phyloP scores from a whole-genome alignment of 305 asterid species.

The Fraxinus platypoda region DNA sequence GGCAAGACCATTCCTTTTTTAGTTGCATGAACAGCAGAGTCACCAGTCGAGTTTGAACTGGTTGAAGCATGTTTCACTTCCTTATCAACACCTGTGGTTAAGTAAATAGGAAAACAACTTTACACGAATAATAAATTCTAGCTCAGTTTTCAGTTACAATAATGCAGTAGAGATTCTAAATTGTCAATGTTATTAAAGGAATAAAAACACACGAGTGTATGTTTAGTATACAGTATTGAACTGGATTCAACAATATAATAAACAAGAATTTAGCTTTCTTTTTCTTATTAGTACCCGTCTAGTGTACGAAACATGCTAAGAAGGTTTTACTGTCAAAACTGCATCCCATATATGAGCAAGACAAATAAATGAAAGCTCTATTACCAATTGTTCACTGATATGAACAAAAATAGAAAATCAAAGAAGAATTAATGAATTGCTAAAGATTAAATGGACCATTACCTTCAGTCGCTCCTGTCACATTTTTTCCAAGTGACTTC shows the following conservation, averaged over 20 bases:
- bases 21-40: slow-evolving; percentile 8
- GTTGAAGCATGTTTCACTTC: slow-evolving; percentile 5
- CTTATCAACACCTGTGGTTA: slow-evolving; percentile 17
- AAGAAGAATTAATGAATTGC: not conserved
- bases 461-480: slow-evolving; percentile 23
- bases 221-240: not conserved
- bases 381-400: not conserved
- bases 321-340: not conserved
- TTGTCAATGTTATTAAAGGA: not conserved
- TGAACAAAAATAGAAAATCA: not conserved
- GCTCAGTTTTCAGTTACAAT: not conserved
- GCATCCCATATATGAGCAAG: not conserved
- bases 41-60: slow-evolving; percentile 9
- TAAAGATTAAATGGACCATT: not conserved
- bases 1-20: slow-evolving; percentile 37
- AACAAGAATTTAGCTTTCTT: not conserved
- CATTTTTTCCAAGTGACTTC: not conserved
- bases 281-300: not conserved
- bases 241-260: not conserved
- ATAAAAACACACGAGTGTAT: not conserved
- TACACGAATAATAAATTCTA: not conserved
- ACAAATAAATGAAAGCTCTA: not conserved
- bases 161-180: not conserved
- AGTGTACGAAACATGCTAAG: not conserved
- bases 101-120: not conserved